A percentile compares a stretch with the other conserved stretches of the same genome.
Conservation (phyloP, 148 eudicot species). For the Amaranthus cruentus region DNA sequence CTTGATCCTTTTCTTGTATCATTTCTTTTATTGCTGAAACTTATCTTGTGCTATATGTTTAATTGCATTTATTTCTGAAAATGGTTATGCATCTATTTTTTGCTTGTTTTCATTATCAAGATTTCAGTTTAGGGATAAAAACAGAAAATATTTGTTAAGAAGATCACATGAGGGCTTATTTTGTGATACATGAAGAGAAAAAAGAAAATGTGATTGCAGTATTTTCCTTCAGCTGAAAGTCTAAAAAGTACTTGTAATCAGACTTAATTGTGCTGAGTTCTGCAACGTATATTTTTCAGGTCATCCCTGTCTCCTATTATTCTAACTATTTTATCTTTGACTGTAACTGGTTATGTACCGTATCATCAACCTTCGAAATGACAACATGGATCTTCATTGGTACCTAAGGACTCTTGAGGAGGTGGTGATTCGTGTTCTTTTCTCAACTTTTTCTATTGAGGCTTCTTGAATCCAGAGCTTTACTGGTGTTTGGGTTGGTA, state of each 20-base stretch:
- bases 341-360: slow-evolving; percentile 88
- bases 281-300: neutral
- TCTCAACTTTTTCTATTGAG: slow-evolving; percentile 53
- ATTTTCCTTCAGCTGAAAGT: too few species aligned
- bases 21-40: neutral
- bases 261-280: too few species aligned
- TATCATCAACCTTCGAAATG: slow-evolving; percentile 75
- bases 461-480: slow-evolving; percentile 65
- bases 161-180: too few species aligned
- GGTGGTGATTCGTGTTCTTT: slow-evolving; percentile 78
- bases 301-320: neutral
- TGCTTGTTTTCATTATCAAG: neutral
- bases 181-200: neutral
- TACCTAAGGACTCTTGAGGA: slow-evolving; percentile 89
- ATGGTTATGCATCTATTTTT: neutral
- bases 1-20: neutral
- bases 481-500: slow-evolving; percentile 99
- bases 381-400: slow-evolving; percentile 97
- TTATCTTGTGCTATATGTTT: neutral
- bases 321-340: slow-evolving; percentile 22
- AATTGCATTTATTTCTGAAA: neutral
- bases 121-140: neutral
- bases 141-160: neutral
- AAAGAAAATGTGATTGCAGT: neutral
- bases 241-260: too few species aligned